A percentile compares a stretch with the other conserved stretches of the same genome.
Evolutionary conservation across 441 rosid species (phyloP).

Genomic region (Metrosideros polymorpha): DNA sequence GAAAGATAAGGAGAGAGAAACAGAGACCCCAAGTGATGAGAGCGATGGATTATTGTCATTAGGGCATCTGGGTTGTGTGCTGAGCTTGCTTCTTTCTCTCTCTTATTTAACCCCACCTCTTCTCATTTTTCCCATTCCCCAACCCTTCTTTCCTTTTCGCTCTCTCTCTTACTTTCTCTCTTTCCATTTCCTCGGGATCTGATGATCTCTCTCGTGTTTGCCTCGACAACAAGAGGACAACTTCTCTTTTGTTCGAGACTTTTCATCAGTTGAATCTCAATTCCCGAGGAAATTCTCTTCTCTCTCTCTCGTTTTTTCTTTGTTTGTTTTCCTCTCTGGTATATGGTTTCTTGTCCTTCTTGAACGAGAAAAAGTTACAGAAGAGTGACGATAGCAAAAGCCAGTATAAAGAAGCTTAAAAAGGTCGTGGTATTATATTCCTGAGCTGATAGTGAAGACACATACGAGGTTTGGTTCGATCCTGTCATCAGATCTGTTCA

Average conservation of each 20-base stretch:
- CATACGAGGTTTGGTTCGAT: background rate
- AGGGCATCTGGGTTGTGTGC: background rate
- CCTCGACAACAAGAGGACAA: conserved; percentile 13
- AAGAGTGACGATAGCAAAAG: background rate
- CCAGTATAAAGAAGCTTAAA: background rate
- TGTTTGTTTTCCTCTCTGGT: background rate
- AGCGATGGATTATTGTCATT: background rate
- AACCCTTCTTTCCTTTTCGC: background rate
- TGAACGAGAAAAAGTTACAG: background rate
- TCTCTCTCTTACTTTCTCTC: conserved; percentile 9
- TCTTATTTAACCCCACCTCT: conserved; percentile 62
- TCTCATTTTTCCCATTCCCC: conserved; percentile 40
- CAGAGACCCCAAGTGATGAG: background rate
- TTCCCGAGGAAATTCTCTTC: conserved; percentile 37
- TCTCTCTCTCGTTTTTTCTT: background rate
- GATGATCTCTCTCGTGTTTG: conserved; percentile 13
- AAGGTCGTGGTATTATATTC: background rate
- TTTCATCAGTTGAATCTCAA: conserved; percentile 20
- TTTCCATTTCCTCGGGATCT: conserved; percentile 41
- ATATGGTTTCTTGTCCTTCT: background rate
- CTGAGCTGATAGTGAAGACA: background rate
- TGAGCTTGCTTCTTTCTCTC: conserved; percentile 9
- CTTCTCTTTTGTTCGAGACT: background rate
- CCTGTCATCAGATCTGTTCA: background rate
- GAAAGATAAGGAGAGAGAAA: conserved; percentile 1